Base-by-base conservation (phyloP, 2,329 filamentous ascomycete species). In the Macrophomina pseudophaseolina region DNA sequence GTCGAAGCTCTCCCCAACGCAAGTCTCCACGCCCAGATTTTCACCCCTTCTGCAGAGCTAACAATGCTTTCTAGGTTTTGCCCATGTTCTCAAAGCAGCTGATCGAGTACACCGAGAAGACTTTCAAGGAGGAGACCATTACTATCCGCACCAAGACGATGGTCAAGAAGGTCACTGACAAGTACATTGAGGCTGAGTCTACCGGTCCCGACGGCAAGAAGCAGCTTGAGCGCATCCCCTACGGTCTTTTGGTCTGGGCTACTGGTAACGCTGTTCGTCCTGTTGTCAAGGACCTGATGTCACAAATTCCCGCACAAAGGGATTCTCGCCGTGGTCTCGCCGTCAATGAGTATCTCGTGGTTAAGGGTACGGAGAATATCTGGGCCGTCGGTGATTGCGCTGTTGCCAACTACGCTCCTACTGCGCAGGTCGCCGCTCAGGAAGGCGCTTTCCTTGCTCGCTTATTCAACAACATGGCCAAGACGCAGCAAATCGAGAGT, bases 31-130 rank as follows among this genome's bases (percentile, higher is more conserved):
- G 8, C 28, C 9, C 23, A 8, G 5, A 33, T n/a, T 6, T 11
- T 8, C 8, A n/a, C 2, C 8, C 7, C 42, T 33, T 3, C 14
- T 18, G 12, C 32, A 14, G 28, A 16, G 44, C 51, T 59, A 30
- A 58, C 60, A 14, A 52, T 28, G 23, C 14, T 63, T 35, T n/a
- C 66, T 12, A 66, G 80, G 83, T 97, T 63, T 87, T 99, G 71
- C 95, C 95, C 74, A 97, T 94, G 86, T 99, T 99, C 87, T 97
- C 93, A 79, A 98, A 98, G 87, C 93, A 97, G 81, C 86, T 99
- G 76, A 98, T 99, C 77, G 95, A 99, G 76, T 99, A 99, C 86
- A 99, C 95, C 73, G 95, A 99, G 84, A 94, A 94, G 81, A 97
- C 94, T 54, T 96, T 99, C 85, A 95, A 97, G 83, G 95, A 99